Percentiles rank a stretch among this genome's conserved stretches.
Conservation (phyloP, 208 protist species). For the Angomonas deanei region DNA sequence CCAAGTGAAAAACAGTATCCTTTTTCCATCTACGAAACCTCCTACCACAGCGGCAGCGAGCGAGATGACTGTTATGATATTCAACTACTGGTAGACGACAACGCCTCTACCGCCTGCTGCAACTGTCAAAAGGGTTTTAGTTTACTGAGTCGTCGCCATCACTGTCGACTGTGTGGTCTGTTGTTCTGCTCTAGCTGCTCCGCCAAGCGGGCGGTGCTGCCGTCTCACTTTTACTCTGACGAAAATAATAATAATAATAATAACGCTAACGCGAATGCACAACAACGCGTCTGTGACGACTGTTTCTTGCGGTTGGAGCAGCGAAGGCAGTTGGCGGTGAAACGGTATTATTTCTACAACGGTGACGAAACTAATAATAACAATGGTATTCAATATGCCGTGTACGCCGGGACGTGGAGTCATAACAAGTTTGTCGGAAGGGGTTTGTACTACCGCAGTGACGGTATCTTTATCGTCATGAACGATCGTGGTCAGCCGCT, state of each 20-base stretch:
- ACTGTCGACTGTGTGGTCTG: constrained; percentile 91
- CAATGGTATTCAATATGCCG: constrained; percentile 6
- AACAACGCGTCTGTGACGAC: constrained; percentile 66
- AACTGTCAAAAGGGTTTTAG: constrained; percentile 66
- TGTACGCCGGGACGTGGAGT: constrained; percentile 82
- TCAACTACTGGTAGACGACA: constrained; percentile 73
- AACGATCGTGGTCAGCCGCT: constrained; percentile 43
- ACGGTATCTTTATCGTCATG: constrained; percentile 74
- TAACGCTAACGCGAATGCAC: constrained; percentile 4
- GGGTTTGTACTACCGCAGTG: constrained; percentile 65
- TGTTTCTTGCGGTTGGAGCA: constrained; percentile 68
- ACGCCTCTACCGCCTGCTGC: constrained; percentile 43
- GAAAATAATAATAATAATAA: constrained; percentile 10
- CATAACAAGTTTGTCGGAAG: constrained; percentile 61
- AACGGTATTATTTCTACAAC: constrained; percentile 6
- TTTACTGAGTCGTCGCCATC: constrained; percentile 80
- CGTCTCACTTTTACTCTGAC: constrained; percentile 44
- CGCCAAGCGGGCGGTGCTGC: constrained; percentile 52
- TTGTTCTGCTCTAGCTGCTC: constrained; percentile 90
- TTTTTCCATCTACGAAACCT: constrained; percentile 32
- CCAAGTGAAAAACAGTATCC: not conserved
- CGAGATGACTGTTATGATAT: constrained; percentile 76
- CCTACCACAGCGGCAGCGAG: constrained; percentile 62
- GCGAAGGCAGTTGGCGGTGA: constrained; percentile 17
- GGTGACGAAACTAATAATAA: not conserved